Evolutionary conservation across 2,329 filamentous ascomycete species (phyloP), one percentile per base, ranked within the genome.

Genomic region (Sclerotinia nivalis): DNA sequence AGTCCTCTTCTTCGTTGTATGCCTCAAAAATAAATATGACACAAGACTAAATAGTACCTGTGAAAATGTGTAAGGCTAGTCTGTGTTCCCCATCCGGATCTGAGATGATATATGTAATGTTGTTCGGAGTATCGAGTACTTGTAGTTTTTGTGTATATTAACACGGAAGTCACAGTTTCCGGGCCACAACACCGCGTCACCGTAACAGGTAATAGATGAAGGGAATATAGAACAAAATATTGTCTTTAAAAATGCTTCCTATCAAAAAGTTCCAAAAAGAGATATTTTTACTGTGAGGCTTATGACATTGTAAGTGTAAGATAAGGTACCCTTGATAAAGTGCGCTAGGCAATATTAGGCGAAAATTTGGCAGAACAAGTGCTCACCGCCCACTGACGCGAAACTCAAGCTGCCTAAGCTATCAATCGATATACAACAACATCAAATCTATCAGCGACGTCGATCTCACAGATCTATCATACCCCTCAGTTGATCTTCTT

Each of bases 331-430:
- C 4, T 28, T 13, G 43, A n/a, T 50, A 13, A 10, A 43, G 8
- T 4, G 9, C 31, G 49, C 61, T 65, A 65, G 34, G 9, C 61
- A 20, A 25, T 22, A 52, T 65, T 43, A 8, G 34, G 47, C 43
- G 2, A 13, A 52, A 1, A 12, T 34, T 13, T 22, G 60, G 61
- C 61, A 52, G 34, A 65, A 65, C 22, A 6, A 34, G 34, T 10
- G 22, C 7, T 37, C n/a, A 49, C 66, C 66, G 31, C 55, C 49
- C 59, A 68, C 70, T 72, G 72, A 74, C 75, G 75, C 75, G 76
- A 75, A 61, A 64, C 50, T 45, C 64, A 72, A 73, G 72, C 72
- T 75, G 76, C 76, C 75, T 60, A 60, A 75, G 31, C 66, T 45
- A 50, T 40, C 9, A 50, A 28, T 68, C 47, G 47, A 20, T 59